These are phyloP conservation scores for Barnettozyma pratensis DNA, from an alignment of 805 yeast species.

Conservation along the genomic window DNA sequence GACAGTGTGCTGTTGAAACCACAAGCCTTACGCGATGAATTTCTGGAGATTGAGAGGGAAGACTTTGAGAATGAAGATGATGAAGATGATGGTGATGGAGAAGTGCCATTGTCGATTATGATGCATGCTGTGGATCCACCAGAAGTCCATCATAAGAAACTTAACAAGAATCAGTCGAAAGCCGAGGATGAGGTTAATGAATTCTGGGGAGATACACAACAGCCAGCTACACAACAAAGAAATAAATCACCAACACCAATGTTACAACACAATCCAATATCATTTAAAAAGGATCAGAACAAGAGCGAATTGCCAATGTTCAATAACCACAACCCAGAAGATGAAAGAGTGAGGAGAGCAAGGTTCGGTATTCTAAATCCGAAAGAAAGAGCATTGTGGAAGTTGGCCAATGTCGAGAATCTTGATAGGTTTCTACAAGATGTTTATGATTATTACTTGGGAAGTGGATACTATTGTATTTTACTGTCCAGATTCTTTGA, in stretches of 20 bases:
- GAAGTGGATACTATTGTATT: conserved; percentile 83
- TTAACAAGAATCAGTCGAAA: neutral
- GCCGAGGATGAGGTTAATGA: neutral
- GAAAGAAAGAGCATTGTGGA: conserved; percentile 80
- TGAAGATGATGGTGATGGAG: conserved; percentile 16
- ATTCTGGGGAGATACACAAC: neutral
- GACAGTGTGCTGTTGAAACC: conserved; percentile 4
- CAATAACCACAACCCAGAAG: conserved; percentile 6
- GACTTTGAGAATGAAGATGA: conserved; percentile 18
- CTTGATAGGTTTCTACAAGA: conserved; percentile 82
- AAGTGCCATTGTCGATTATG: conserved; percentile 16
- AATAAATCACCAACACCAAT: neutral
- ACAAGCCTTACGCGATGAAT: conserved; percentile 1
- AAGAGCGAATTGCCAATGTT: neutral
- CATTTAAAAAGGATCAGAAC: neutral
- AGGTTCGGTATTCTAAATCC: conserved; percentile 45
- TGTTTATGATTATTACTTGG: conserved; percentile 76
- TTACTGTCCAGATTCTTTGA: conserved; percentile 60
- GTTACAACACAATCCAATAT: neutral
- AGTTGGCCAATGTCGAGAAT: conserved; percentile 95
- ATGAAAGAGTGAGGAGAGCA: conserved; percentile 23
- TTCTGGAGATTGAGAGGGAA: conserved; percentile 18
- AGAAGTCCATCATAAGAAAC: neutral
- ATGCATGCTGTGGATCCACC: conserved; percentile 7
- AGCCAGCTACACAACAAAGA: neutral